Conservation (phyloP, 1,284 basidiomycete species). For the Retiboletus fuscus region DNA sequence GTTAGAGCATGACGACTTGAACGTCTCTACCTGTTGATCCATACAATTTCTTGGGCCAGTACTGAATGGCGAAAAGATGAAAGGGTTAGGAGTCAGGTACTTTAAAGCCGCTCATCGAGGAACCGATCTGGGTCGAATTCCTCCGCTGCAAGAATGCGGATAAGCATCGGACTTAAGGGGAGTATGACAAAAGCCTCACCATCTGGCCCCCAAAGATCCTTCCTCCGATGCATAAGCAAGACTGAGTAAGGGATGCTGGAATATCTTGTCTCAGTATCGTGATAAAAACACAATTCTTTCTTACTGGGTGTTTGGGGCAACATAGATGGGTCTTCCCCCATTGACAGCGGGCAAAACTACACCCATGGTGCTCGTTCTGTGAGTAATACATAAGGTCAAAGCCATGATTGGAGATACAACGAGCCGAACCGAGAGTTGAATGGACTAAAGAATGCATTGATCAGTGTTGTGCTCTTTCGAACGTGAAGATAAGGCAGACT, state of each 20-base stretch:
- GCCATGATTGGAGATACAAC: not conserved
- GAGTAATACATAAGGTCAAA: conserved; percentile 32
- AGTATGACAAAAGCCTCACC: conserved; percentile 29
- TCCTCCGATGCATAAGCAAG: conserved; percentile 51
- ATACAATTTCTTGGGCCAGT: conserved; percentile 62
- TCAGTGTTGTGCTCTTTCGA: conserved; percentile 15
- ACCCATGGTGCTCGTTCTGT: conserved; percentile 56
- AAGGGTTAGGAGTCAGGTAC: conserved; percentile 51
- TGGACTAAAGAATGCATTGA: conserved; percentile 45
- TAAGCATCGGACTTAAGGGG: conserved; percentile 8
- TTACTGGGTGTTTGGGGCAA: conserved; percentile 58
- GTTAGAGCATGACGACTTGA: not conserved
- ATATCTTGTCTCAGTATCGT: conserved; percentile 36
- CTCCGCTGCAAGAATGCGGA: conserved; percentile 41
- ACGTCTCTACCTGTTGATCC: conserved; percentile 55
- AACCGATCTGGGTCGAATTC: conserved; percentile 56
- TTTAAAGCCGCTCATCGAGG: conserved; percentile 49
- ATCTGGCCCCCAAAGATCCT: conserved; percentile 55
- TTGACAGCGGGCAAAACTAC: conserved; percentile 56
- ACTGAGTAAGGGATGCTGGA: conserved; percentile 48
- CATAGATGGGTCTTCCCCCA: conserved; percentile 46
- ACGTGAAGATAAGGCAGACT: conserved; percentile 31
- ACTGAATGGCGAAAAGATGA: conserved; percentile 55
- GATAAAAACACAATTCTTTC: conserved; percentile 23
- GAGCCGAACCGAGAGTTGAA: conserved; percentile 46